Base-by-base conservation (phyloP, 1,139 yeast genomes). In the Pichia inconspicua region DNA sequence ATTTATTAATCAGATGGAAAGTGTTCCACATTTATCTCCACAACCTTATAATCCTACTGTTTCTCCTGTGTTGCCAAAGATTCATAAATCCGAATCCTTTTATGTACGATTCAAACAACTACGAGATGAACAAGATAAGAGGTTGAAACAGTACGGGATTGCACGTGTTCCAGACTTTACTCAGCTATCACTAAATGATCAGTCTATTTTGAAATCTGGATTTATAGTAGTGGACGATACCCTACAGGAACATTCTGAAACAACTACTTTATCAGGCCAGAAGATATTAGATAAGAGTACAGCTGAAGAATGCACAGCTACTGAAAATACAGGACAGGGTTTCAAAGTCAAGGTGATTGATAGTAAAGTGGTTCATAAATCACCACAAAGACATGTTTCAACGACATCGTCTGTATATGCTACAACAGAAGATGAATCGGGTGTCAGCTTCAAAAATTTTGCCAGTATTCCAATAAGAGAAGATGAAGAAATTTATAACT, bases 61-160 rank as follows among this genome's bases (percentile, higher is more conserved):
- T 10, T 9, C 28, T 15, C n/a, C 27, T 6, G 28, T 6, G 5
- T 14, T 37, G 11, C 40, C 27, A 5, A 14, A 19, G 7, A 37
- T 37, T 12, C n/a, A 12, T 22, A 39, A 39, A 27, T 52, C 54
- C 3, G 41, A 49, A 17, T 55, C 59, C 5, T 56, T 53, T 37
- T 54, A 55, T 48, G 28, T 43, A 8, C 42, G 51, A 27, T 57
- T 56, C 35, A 51, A 48, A 32, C 27, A 44, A n/a, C 43, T 55
- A 44, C 45, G 58, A 30, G 34, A 34, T 9, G 32, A 41, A 19
- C 60, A 57, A 34, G 60, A 57, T 22, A 46, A 42, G 8, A 38
- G 43, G 4, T 35, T 57, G 14, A 34, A 44, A 11, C 38, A 43
- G 17, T 40, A 31, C 34, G 59, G 60, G 39, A 52, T 56, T 4